phyloP scores from a whole-genome alignment of 345 rosid genomes.

The Eucalyptus sp. region DNA sequence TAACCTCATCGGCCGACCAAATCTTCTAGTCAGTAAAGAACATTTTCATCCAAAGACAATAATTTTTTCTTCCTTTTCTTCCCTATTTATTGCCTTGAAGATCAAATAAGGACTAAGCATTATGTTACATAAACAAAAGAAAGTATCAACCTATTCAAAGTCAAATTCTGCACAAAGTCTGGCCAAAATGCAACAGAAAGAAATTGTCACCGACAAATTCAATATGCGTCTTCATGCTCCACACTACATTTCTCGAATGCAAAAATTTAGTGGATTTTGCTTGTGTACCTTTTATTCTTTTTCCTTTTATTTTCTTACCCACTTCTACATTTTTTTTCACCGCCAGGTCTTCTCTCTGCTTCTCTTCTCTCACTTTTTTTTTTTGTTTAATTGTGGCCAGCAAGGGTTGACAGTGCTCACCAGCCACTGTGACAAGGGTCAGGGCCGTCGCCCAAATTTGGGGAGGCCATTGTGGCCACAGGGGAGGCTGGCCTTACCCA shows the following conservation, averaged over 20 bases:
- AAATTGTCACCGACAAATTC: slow-evolving; percentile 18
- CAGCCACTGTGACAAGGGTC: not conserved
- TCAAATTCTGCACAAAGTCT: not conserved
- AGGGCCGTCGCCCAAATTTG: accelerated
- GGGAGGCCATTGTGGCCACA: too few species aligned
- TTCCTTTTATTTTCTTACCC: not conserved
- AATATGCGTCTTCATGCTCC: slow-evolving; percentile 24
- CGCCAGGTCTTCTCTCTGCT: not conserved
- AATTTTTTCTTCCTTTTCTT: too few species aligned
- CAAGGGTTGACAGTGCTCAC: too few species aligned
- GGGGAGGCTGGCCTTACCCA: not conserved
- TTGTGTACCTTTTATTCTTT: not conserved
- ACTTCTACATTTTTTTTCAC: not conserved
- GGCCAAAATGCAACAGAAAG: not conserved
- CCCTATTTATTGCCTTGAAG: not conserved
- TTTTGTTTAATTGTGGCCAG: too few species aligned
- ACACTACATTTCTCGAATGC: slow-evolving; percentile 35
- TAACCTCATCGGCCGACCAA: accelerated
- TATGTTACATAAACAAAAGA: not conserved
- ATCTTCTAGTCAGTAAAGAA: too few species aligned
- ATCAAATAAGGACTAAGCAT: not conserved
- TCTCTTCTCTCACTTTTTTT: too few species aligned
- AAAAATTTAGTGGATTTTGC: slow-evolving; percentile 9
- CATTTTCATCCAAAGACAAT: too few species aligned
- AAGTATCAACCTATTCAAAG: not conserved